phyloP scores from a whole-genome alignment of 2,329 filamentous ascomycete genomes.

The Trichoderma atroviride region DNA sequence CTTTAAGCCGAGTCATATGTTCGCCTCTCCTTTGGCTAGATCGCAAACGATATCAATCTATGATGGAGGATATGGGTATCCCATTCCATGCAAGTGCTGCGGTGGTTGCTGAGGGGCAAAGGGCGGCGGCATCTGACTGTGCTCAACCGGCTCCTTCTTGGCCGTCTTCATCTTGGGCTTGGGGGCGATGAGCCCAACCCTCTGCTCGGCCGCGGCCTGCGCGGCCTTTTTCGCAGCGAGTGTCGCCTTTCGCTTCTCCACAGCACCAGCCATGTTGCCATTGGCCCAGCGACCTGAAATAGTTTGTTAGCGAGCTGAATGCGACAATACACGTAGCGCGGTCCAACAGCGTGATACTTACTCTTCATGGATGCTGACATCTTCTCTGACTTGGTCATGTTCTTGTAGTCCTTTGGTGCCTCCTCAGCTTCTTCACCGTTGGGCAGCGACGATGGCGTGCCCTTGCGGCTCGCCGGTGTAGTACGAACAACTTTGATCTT shows the following conservation, averaged over 20 bases:
- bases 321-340: neutral
- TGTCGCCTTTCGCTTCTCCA: conserved; percentile 62
- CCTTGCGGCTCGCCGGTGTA: conserved; percentile 35
- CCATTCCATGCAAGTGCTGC: conserved; percentile 36
- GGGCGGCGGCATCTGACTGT: conserved; percentile 30
- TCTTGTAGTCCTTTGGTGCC: conserved; percentile 56
- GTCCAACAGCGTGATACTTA: conserved; percentile 40
- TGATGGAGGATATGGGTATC: conserved; percentile 34
- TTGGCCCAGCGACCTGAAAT: conserved; percentile 59
- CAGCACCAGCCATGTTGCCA: conserved; percentile 62
- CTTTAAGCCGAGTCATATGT: neutral
- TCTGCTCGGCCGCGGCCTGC: conserved; percentile 46
- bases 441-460: conserved; percentile 34
- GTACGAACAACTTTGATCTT: conserved; percentile 46
- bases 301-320: conserved; percentile 33
- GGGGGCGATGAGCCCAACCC: conserved; percentile 42
- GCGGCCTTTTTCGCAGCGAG: conserved; percentile 61
- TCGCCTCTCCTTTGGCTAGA: neutral
- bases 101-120: conserved; percentile 32
- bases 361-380: conserved; percentile 68
- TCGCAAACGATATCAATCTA: neutral
- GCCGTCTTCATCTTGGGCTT: conserved; percentile 43
- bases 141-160: conserved; percentile 40
- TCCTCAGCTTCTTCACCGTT: conserved; percentile 43
- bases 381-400: conserved; percentile 67